Base-by-base conservation (phyloP, 495 filamentous ascomycete genomes). In the Penicillium argentinense region DNA sequence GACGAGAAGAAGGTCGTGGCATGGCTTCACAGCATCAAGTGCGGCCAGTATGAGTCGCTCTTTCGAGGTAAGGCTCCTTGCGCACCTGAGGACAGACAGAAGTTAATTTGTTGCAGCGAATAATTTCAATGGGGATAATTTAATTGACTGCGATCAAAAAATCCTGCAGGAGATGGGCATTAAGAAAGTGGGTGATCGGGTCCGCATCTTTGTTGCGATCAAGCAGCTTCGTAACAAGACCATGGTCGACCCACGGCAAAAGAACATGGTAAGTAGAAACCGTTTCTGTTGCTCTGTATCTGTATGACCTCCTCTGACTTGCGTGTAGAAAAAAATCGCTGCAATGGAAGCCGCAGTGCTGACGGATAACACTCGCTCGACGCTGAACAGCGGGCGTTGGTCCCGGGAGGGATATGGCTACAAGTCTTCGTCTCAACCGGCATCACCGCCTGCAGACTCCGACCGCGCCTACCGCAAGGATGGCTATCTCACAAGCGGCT, bases 131-230 rank as follows among this genome's bases (percentile, higher is more conserved):
- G 93, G 93, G 42, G 90, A 95, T 66, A 96, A 95, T 59, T 74
- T 99, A 30, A 78, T 99, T 45, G 93, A 99, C 68, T 92, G 96
- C 67, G 93, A 99, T 63, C 95, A 97, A 72, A 84, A 87, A 41
- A 89, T 93, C 36, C 78, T 99, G 45, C 95, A 97, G 68, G 93
- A 99, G 59, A 91, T 99, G 81, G 93, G 93, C 19, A 89, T 99
- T 51, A 95, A 97, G 53, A 99, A 96, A 68, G 86, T 99, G 44
- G 93, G 93, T 38, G 95, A 99, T 68, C 83, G 95, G 26, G 90
- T 99, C n/a, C 85, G 93, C 49, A 86, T 99, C 38, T 91, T 89
- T 66, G 81, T 87, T 58, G 88, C 81, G 53, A 96, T 96, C 57
- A 97, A 97, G 75, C 85, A 91, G 57, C 81, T 99, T 21, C 77